Conservation (phyloP, 345 rosid genomes). For the Odontarrhena argentea region DNA sequence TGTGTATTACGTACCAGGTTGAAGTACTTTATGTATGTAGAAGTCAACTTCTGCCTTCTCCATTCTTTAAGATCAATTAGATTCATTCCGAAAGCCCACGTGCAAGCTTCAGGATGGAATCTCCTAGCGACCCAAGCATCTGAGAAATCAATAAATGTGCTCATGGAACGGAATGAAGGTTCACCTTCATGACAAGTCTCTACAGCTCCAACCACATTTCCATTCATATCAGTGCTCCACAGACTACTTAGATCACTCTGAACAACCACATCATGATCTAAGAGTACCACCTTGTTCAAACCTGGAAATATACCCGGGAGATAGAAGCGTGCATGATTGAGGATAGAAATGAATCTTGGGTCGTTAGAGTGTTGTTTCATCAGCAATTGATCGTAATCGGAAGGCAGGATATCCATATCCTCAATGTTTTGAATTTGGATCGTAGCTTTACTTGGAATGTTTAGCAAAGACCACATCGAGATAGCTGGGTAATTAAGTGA, state of each 20-base stretch:
- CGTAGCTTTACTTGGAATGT: slow-evolving; percentile 63
- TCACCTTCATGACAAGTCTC: slow-evolving; percentile 76
- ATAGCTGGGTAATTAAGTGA: slow-evolving; percentile 82
- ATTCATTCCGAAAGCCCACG: slow-evolving; percentile 98
- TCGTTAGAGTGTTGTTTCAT: slow-evolving; percentile 61
- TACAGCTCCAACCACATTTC: slow-evolving; percentile 86
- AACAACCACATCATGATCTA: slow-evolving; percentile 96
- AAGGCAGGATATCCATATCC: slow-evolving; percentile 61
- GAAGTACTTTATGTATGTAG: slow-evolving; percentile 59
- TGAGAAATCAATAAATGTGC: slow-evolving; percentile 66
- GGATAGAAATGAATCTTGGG: slow-evolving; percentile 65
- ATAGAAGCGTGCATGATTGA: slow-evolving; percentile 89
- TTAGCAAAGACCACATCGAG: slow-evolving; percentile 86
- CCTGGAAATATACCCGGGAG: slow-evolving; percentile 78
- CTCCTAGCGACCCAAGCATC: slow-evolving; percentile 61
- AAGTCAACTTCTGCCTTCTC: slow-evolving; percentile 69
- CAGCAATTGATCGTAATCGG: slow-evolving; percentile 52
- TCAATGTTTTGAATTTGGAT: slow-evolving; percentile 69
- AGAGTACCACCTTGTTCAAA: slow-evolving; percentile 69
- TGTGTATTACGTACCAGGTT: slow-evolving; percentile 57
- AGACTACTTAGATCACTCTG: slow-evolving; percentile 69
- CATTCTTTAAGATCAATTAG: slow-evolving; percentile 77
- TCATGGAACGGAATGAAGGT: slow-evolving; percentile 61
- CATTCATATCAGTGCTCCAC: slow-evolving; percentile 76
- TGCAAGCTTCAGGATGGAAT: slow-evolving; percentile 68